phyloP scores from a whole-genome alignment of 805 yeast species.

The Ogataea kodamae region DNA sequence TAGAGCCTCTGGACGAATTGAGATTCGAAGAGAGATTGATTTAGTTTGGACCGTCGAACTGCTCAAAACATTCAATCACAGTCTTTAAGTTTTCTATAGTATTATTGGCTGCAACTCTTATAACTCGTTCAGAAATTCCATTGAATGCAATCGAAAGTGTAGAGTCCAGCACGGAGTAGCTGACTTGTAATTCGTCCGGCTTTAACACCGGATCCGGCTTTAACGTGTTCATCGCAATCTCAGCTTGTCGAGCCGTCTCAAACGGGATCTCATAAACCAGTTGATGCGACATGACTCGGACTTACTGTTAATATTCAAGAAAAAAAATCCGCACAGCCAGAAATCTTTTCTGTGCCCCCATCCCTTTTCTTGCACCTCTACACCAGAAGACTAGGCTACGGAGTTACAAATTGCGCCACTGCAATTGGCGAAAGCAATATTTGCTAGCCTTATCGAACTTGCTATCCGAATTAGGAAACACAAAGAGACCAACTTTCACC shows the following conservation, averaged over 20 bases:
- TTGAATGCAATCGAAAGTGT: constrained; percentile 46
- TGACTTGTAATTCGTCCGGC: constrained; percentile 57
- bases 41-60: constrained; percentile 39
- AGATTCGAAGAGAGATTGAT: constrained; percentile 87
- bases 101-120: constrained; percentile 82
- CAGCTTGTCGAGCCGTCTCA: constrained; percentile 52
- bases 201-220: constrained; percentile 80
- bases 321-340: constrained; percentile 8
- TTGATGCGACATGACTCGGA: too few species aligned
- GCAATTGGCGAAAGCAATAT: constrained; percentile 4
- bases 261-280: constrained; percentile 65
- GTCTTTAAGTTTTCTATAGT: constrained; percentile 74
- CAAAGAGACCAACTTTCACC: constrained; percentile 1
- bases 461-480: constrained; percentile 5
- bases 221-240: constrained; percentile 57
- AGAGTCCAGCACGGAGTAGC: constrained; percentile 36
- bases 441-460: constrained; percentile 1
- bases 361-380: too few species aligned
- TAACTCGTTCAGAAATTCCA: constrained; percentile 67
- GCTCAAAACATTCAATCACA: constrained; percentile 76
- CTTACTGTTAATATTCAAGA: too few species aligned
- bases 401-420: constrained; percentile 5
- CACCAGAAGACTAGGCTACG: too few species aligned
- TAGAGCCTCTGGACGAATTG: constrained; percentile 85
- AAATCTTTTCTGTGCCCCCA: too few species aligned